These are phyloP conservation scores for Kodamaea fukazawae DNA, from an alignment of 805 yeast genomes.

Conservation along the genomic window DNA sequence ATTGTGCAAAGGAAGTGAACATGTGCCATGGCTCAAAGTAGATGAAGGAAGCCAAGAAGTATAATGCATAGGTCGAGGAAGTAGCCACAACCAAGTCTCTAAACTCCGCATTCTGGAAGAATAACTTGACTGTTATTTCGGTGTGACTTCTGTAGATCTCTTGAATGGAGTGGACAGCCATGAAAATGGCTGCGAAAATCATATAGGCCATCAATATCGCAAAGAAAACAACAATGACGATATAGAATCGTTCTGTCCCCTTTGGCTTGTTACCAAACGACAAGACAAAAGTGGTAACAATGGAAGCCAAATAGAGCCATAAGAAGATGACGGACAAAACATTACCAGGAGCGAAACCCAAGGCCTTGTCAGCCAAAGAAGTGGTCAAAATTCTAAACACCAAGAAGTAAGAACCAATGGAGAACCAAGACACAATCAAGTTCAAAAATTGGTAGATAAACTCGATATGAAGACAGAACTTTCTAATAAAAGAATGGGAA, in stretches of 20 bases:
- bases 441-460: slow-evolving; percentile 53
- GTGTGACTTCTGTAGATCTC: slow-evolving; percentile 32
- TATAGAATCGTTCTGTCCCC: slow-evolving; percentile 55
- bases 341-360: slow-evolving; percentile 46
- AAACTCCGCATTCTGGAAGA: slow-evolving; percentile 46
- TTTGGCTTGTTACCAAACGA: slow-evolving; percentile 66
- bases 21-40: slow-evolving; percentile 69
- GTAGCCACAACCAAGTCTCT: slow-evolving; percentile 56
- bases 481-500: slow-evolving; percentile 49
- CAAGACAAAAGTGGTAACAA: slow-evolving; percentile 57
- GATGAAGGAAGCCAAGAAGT: slow-evolving; percentile 55
- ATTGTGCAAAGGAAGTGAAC: slow-evolving; percentile 53
- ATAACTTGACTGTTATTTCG: slow-evolving; percentile 42
- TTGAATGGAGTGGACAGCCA: slow-evolving; percentile 53
- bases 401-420: slow-evolving; percentile 59
- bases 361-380: slow-evolving; percentile 35
- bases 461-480: slow-evolving; percentile 52
- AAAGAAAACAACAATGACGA: slow-evolving; percentile 51
- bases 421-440: slow-evolving; percentile 60
- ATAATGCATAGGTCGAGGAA: slow-evolving; percentile 58
- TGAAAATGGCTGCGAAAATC: slow-evolving; percentile 54
- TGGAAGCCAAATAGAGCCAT: slow-evolving; percentile 55
- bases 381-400: slow-evolving; percentile 64
- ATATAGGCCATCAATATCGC: slow-evolving; percentile 61
- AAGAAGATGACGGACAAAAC: slow-evolving; percentile 50